Evolutionary conservation across 2,329 filamentous ascomycete genomes (phyloP).

Genomic region (Ophiostoma ips): DNA sequence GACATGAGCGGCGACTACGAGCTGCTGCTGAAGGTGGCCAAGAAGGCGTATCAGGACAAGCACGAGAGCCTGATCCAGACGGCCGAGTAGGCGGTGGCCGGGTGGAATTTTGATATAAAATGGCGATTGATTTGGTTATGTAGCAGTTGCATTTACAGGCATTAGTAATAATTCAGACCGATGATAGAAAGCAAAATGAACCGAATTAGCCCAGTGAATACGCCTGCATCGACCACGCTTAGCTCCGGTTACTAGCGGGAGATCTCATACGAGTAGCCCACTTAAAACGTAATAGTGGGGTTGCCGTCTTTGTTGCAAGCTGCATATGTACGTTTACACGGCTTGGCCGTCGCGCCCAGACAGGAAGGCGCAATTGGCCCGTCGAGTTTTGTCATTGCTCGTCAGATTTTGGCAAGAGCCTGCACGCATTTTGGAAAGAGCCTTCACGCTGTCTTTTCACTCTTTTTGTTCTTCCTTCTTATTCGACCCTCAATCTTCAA

Average conservation of each 20-base stretch:
- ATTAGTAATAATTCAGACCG: too few species aligned
- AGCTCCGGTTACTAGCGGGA: background rate
- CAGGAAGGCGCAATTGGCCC: background rate
- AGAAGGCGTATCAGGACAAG: conserved; percentile 31
- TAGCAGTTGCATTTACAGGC: too few species aligned
- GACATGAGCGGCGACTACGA: conserved; percentile 48
- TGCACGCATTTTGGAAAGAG: too few species aligned
- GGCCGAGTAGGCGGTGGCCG: conserved; percentile 1
- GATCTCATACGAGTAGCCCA: background rate
- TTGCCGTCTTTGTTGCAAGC: background rate
- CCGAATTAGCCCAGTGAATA: too few species aligned
- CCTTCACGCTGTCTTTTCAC: background rate
- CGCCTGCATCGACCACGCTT: too few species aligned
- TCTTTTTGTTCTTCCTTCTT: background rate
- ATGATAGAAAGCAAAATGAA: too few species aligned
- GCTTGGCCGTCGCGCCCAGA: background rate
- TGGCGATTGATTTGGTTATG: too few species aligned
- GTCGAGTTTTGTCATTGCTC: background rate
- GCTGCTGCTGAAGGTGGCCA: conserved; percentile 36
- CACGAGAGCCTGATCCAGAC: conserved; percentile 4
- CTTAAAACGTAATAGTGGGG: background rate
- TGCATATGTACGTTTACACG: background rate
- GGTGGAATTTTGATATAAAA: background rate
- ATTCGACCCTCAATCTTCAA: background rate
- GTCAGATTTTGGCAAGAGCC: background rate